Percentiles rank a stretch among this genome's conserved stretches.
Conservation (phyloP, 306 rosid species). For the Quercus parvula region DNA sequence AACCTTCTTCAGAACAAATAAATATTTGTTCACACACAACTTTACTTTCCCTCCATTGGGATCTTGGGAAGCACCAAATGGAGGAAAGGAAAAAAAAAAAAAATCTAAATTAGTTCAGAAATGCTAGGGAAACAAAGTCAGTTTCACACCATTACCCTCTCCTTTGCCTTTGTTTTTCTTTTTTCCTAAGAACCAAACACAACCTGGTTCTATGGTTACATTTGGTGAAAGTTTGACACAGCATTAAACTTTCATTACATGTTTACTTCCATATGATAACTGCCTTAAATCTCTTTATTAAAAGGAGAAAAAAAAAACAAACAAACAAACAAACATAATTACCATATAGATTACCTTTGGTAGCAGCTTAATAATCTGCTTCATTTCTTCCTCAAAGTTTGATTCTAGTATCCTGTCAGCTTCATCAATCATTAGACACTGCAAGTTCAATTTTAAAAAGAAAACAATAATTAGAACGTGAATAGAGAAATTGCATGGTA, state of each 20-base stretch:
- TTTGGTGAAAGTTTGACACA: not conserved
- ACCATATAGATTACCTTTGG: slow-evolving; percentile 63
- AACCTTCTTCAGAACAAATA: not conserved
- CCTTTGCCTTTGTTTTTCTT: not conserved
- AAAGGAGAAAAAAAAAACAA: too few species aligned
- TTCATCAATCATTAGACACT: slow-evolving; percentile 94
- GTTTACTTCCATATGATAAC: not conserved
- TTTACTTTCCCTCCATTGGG: not conserved
- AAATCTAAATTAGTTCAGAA: not conserved
- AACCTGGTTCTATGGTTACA: not conserved
- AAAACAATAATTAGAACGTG: not conserved
- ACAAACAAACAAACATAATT: not conserved
- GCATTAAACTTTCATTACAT: not conserved
- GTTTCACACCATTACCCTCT: not conserved
- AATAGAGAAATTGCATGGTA: too few species aligned
- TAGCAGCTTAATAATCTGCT: slow-evolving; percentile 71
- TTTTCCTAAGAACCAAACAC: not conserved
- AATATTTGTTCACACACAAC: not conserved
- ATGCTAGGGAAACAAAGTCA: not conserved
- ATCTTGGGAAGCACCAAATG: not conserved
- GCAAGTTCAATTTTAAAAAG: slow-evolving; percentile 31
- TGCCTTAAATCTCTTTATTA: not conserved
- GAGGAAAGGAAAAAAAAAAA: not conserved
- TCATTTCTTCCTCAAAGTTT: slow-evolving; percentile 98
- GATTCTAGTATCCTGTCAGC: slow-evolving; percentile 98